Evolutionary conservation across 768 basidiomycete genomes (phyloP).

Genomic region (Suillus brevipes): DNA sequence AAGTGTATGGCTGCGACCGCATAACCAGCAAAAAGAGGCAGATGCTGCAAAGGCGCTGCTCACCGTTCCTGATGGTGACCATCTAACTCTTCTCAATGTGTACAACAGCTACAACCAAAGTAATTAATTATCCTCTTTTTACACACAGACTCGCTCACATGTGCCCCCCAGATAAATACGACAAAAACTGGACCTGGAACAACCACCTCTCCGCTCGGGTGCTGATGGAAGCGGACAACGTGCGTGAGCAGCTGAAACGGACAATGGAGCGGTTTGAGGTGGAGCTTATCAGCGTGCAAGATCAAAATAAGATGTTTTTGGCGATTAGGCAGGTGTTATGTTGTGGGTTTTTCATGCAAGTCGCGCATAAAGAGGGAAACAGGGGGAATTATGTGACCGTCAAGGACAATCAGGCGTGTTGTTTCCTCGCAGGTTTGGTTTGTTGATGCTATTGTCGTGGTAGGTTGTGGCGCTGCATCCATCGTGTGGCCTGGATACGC

Average conservation of each 20-base stretch:
- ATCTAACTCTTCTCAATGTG: constrained; percentile 90
- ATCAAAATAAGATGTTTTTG: constrained; percentile 68
- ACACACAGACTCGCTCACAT: constrained; percentile 1
- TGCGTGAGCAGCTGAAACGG: constrained; percentile 82
- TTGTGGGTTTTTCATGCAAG: constrained; percentile 84
- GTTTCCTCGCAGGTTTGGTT: neutral
- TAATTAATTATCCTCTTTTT: constrained; percentile 35
- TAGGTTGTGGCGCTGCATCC: constrained; percentile 53
- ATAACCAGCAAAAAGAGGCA: constrained; percentile 84
- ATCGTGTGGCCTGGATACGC: constrained; percentile 81
- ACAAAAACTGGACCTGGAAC: constrained; percentile 88
- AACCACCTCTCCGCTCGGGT: constrained; percentile 84
- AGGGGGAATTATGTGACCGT: constrained; percentile 87
- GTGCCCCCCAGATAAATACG: constrained; percentile 55
- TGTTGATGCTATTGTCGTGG: neutral
- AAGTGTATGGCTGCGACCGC: constrained; percentile 89
- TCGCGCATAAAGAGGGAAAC: constrained; percentile 92
- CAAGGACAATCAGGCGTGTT: constrained; percentile 75
- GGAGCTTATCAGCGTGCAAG: constrained; percentile 64
- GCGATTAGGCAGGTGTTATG: constrained; percentile 83
- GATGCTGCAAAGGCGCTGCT: constrained; percentile 88
- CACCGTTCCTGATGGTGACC: constrained; percentile 91
- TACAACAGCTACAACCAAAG: constrained; percentile 89
- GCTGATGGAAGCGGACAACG: constrained; percentile 89
- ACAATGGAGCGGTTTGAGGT: constrained; percentile 91